Percentiles rank a stretch among this genome's conserved stretches.
phyloP scores from a whole-genome alignment of 352 stramenopile species.

The Globisporangium sylvaticum region DNA sequence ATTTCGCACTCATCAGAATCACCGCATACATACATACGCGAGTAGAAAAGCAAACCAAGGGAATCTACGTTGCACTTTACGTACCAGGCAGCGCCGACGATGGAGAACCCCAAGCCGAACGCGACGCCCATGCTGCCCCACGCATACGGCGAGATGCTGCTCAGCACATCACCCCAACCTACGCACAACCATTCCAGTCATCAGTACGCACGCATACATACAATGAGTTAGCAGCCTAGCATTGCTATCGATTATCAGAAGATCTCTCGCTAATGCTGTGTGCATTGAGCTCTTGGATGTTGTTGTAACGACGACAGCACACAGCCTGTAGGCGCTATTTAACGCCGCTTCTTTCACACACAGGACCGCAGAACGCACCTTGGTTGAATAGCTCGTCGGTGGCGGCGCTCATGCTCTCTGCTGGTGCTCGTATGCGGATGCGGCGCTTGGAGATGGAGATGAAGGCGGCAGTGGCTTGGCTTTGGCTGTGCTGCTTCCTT shows the following conservation, averaged over 20 bases:
- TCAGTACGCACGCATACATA: neutral
- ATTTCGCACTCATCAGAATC: conserved; percentile 1
- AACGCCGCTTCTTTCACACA: neutral
- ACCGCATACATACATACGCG: too few relatives aligned
- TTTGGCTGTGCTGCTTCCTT: conserved; percentile 4
- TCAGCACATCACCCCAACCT: conserved; percentile 95
- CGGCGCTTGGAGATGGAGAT: neutral
- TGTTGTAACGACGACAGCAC: neutral
- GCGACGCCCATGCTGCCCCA: conserved; percentile 97
- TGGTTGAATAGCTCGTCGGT: conserved; percentile 86
- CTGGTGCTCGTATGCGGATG: neutral
- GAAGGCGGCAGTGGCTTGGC: neutral
- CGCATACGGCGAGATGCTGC: conserved; percentile 98
- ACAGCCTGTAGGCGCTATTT: neutral
- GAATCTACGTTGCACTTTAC: too few relatives aligned
- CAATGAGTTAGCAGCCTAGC: neutral
- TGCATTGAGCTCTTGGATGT: neutral
- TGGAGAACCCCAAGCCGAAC: conserved; percentile 94
- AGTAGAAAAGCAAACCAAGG: too few relatives aligned
- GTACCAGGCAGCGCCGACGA: conserved; percentile 95
- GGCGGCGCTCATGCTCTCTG: conserved; percentile 59
- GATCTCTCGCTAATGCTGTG: neutral
- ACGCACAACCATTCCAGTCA: neutral
- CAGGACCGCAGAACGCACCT: conserved; percentile 28
- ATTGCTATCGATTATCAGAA: neutral